These are phyloP conservation scores for Neofusicoccum ribis DNA, from an alignment of 2,329 filamentous ascomycete genomes.

Conservation along the genomic window DNA sequence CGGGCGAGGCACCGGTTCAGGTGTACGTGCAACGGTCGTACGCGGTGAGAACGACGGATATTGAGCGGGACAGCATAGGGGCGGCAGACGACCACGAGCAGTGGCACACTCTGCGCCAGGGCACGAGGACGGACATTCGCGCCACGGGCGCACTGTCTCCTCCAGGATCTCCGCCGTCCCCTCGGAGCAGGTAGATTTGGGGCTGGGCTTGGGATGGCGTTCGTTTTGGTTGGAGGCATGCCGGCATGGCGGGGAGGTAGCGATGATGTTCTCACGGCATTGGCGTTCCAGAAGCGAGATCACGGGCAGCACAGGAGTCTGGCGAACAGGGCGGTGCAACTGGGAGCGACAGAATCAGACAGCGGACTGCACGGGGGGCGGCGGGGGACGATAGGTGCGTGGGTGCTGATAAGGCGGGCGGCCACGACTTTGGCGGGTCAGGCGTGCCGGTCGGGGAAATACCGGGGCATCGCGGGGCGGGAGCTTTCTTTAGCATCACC, in stretches of 20 bases:
- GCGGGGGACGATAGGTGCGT: too few relatives aligned
- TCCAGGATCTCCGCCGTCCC: not conserved
- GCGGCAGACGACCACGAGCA: not conserved
- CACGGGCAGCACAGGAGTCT: too few relatives aligned
- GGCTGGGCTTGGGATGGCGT: not conserved
- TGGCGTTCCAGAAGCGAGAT: too few relatives aligned
- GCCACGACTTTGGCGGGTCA: not conserved
- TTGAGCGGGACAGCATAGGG: not conserved
- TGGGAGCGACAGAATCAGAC: too few relatives aligned
- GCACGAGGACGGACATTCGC: not conserved
- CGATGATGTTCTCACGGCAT: too few relatives aligned
- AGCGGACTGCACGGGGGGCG: too few relatives aligned
- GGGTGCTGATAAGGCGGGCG: not conserved
- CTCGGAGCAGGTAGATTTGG: not conserved
- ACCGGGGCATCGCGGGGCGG: not conserved
- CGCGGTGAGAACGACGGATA: not conserved
- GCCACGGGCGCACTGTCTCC: not conserved
- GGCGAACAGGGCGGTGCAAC: too few relatives aligned
- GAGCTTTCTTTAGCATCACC: not conserved
- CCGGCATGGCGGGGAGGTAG: not conserved
- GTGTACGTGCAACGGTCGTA: slow-evolving; percentile 8
- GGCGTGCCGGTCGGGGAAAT: not conserved
- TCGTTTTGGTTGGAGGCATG: not conserved
- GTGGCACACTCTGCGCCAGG: not conserved
- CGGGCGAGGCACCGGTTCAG: not conserved